Evolutionary conservation across 257 asterid genomes (phyloP).

Genomic region (Misopates orontium): DNA sequence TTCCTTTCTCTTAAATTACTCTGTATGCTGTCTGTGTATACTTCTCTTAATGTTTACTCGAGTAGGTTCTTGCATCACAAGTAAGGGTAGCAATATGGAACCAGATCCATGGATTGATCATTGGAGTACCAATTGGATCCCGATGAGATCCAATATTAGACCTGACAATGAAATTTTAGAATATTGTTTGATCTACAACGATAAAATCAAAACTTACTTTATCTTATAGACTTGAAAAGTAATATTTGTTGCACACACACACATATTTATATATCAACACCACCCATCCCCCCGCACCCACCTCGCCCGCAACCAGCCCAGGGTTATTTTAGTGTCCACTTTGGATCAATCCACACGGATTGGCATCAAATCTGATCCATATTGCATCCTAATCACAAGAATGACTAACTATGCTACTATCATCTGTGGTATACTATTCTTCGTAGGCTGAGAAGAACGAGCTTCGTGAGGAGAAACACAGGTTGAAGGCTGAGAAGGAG

Average conservation of each 20-base stretch:
- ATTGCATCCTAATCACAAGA: background rate
- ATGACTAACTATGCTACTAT: background rate
- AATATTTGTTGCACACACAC: background rate
- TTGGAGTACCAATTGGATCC: background rate
- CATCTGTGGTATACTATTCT: background rate
- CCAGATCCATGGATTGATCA: too few relatives aligned
- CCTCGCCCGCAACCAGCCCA: background rate
- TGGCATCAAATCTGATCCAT: too few relatives aligned
- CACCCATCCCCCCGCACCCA: background rate
- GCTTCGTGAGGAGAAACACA: conserved; percentile 77
- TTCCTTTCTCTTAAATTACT: background rate
- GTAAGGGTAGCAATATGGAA: too few relatives aligned
- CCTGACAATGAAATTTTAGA: too few relatives aligned
- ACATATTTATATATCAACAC: too few relatives aligned
- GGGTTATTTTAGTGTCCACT: too few relatives aligned
- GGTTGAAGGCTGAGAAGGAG: conserved; percentile 75
- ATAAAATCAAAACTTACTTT: too few relatives aligned
- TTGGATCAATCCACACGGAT: too few relatives aligned
- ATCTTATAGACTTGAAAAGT: too few relatives aligned
- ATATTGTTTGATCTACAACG: too few relatives aligned
- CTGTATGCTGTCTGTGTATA: background rate
- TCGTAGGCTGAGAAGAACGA: conserved; percentile 68
- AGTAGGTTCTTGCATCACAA: background rate
- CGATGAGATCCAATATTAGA: background rate
- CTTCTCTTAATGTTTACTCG: background rate